Evolutionary conservation across 768 basidiomycete genomes (phyloP), one percentile per base, ranked within the genome.

Genomic region (Leccinum ochraceum): DNA sequence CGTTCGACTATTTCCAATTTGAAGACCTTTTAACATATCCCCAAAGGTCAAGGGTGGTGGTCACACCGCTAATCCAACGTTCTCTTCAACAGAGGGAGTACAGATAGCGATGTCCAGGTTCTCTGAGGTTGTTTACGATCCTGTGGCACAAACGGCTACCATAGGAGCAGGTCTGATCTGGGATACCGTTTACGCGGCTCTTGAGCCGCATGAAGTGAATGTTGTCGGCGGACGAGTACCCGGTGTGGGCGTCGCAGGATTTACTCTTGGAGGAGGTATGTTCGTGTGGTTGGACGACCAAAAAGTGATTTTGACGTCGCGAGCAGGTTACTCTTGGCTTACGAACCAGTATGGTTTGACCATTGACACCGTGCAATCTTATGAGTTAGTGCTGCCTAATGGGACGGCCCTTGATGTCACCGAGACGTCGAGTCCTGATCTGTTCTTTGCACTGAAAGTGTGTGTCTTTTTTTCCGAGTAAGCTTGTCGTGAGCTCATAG

Each of bases 331-430:
- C 30, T 68, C 63, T 14, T 88, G 82, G 82, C 75, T 80, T 60
- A 83, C 84, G 0, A 87, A 87, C 62, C 84, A 87, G 59, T 74
- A 80, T 62, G 87, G 88, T 13, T 64, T 90, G 55, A 82, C 83
- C 0, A 54, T 81, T 10, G 87, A 89, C 62, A 86, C 76, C 1
- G 75, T 88, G 46, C 71, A 74, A 22, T 79, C 80, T 2, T 86
- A 74, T 60, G 84, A 88, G 60, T 73, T 89, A 0, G 86, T 88
- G 1, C 71, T 81, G 52, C 54, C 67, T 1, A 63, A 80, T 63
- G 85, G 86, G 13, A 75, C 72, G 0, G 70, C 83, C 2, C 62
- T 67, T 1, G 55, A 60, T 20, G 77, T 81, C 10, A 78, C 77
- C 0, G 69, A 70, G 16, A 59, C 60, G 1, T 71, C 73, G 0